A percentile compares a stretch with the other conserved stretches of the same genome.
These are phyloP conservation scores for Penicillium lagena DNA, from an alignment of 495 filamentous ascomycete genomes.

Conservation along the genomic window DNA sequence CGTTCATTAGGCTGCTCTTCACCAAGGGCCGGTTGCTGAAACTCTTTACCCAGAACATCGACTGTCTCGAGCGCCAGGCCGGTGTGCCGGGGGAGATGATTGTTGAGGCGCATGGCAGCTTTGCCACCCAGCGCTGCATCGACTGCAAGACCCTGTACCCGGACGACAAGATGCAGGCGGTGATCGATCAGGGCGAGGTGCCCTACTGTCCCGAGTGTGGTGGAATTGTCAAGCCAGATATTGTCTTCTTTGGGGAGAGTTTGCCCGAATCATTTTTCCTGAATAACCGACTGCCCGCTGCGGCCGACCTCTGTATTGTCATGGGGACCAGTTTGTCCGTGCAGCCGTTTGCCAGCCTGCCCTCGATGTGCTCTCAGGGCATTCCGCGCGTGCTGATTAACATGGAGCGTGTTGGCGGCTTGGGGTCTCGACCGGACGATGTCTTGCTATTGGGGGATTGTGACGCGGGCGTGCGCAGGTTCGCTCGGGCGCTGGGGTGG, in stretches of 20 bases:
- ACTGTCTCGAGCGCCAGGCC: slow-evolving; percentile 84
- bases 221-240: slow-evolving; percentile 91
- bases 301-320: slow-evolving; percentile 77
- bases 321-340: slow-evolving; percentile 90
- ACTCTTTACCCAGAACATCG: slow-evolving; percentile 96
- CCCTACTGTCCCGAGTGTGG: slow-evolving; percentile 66
- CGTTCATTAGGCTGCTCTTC: slow-evolving; percentile 69
- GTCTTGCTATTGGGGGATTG: slow-evolving; percentile 70
- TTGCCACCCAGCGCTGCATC: slow-evolving; percentile 83
- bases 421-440: slow-evolving; percentile 73
- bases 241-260: slow-evolving; percentile 93
- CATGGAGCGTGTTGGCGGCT: slow-evolving; percentile 70
- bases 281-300: slow-evolving; percentile 44
- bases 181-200: slow-evolving; percentile 55
- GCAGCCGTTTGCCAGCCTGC: slow-evolving; percentile 82
- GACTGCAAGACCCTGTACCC: slow-evolving; percentile 73
- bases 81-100: slow-evolving; percentile 77
- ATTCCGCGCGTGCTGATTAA: slow-evolving; percentile 83
- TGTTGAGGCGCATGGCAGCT: slow-evolving; percentile 92
- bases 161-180: slow-evolving; percentile 61
- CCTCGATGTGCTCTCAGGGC: slow-evolving; percentile 49
- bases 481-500: slow-evolving; percentile 83
- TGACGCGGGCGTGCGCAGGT: slow-evolving; percentile 74
- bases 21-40: slow-evolving; percentile 73
- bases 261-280: slow-evolving; percentile 65